Evolutionary conservation across 371 early-diverging fungal species (phyloP).

Genomic region (Batrachochytrium dendrobatidis): DNA sequence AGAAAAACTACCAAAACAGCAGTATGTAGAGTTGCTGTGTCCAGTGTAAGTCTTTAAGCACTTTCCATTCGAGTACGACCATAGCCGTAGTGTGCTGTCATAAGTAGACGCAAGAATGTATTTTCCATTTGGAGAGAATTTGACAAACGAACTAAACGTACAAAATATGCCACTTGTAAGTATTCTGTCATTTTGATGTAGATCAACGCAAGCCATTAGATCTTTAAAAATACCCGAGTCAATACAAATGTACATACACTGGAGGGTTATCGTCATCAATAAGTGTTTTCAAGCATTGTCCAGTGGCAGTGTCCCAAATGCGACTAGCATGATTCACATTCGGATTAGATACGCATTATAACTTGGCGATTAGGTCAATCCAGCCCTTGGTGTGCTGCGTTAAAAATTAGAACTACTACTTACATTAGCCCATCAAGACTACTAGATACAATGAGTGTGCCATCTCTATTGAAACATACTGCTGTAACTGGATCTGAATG

Average conservation of each 20-base stretch:
- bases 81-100: conserved; percentile 88
- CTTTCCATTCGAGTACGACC: conserved; percentile 89
- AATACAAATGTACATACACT: conserved; percentile 65
- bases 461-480: conserved; percentile 94
- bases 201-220: no score
- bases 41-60: conserved; percentile 91
- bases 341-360: background rate
- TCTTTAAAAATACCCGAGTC: no score
- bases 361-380: background rate
- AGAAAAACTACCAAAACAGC: conserved; percentile 86
- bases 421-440: conserved; percentile 93
- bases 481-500: conserved; percentile 96
- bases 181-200: no score
- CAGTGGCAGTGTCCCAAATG: conserved; percentile 94
- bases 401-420: conserved; percentile 18
- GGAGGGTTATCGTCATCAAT: conserved; percentile 91
- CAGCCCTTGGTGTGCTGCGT: background rate
- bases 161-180: conserved; percentile 11
- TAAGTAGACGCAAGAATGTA: conserved; percentile 90
- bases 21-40: conserved; percentile 84
- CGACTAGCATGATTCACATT: conserved; percentile 49
- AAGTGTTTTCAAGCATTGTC: conserved; percentile 91
- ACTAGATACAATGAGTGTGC: conserved; percentile 90
- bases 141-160: conserved; percentile 74
- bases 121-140: conserved; percentile 97